These are phyloP conservation scores for Chalciporus sp. DNA, from an alignment of 1,284 basidiomycete species.

Conservation along the genomic window DNA sequence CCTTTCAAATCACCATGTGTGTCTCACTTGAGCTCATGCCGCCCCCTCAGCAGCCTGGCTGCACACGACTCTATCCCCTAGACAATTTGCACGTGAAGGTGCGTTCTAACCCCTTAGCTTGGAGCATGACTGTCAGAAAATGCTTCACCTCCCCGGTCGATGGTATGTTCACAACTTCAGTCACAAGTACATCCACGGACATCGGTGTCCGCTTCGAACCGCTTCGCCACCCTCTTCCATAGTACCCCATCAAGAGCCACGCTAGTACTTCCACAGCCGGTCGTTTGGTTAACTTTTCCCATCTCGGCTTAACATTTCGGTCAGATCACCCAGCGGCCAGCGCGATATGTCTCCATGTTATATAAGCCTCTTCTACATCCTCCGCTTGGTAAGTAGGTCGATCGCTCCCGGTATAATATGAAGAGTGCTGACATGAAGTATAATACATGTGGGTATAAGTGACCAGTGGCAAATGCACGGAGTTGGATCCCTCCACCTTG, in stretches of 20 bases:
- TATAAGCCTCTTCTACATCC: too few species aligned
- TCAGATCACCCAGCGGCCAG: background rate
- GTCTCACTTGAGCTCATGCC: background rate
- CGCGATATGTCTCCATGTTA: too few species aligned
- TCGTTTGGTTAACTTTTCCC: background rate
- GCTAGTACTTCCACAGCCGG: too few species aligned
- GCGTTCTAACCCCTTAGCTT: too few species aligned
- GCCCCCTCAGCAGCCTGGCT: background rate
- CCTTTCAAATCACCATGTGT: background rate
- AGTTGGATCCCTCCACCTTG: background rate
- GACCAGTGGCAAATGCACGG: background rate
- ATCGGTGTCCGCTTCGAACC: background rate
- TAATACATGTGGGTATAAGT: too few species aligned
- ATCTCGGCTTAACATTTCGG: background rate
- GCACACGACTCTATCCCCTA: background rate
- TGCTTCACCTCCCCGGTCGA: too few species aligned
- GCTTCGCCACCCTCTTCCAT: background rate
- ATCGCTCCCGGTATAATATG: background rate
- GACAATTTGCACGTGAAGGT: background rate
- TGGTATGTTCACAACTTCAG: too few species aligned
- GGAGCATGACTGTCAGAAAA: too few species aligned
- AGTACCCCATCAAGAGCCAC: background rate
- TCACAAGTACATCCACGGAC: background rate
- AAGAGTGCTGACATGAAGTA: too few species aligned
- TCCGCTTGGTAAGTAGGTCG: too few species aligned